Conservation (phyloP, 176 grass and related monocot genomes). For the Oryza glumipatula region DNA sequence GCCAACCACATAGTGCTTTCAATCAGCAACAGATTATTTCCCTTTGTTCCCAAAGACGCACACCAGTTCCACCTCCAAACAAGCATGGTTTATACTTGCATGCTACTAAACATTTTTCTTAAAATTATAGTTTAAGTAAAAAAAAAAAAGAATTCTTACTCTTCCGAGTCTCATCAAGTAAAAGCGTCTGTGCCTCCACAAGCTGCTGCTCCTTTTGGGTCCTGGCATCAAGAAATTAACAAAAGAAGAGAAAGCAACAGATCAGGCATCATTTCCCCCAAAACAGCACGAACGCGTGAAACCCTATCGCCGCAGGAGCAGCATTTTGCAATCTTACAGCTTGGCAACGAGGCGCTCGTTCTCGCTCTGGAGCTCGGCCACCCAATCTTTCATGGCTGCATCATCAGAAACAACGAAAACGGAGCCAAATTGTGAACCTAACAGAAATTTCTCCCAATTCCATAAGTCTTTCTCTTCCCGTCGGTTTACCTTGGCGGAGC, state of each 20-base stretch:
- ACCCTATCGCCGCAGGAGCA: background rate
- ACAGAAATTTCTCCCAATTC: background rate
- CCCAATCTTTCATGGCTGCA: constrained; percentile 43
- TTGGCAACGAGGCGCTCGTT: constrained; percentile 45
- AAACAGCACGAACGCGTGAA: background rate
- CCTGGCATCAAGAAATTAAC: constrained; percentile 41
- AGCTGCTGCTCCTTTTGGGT: constrained; percentile 37
- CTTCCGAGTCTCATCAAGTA: constrained; percentile 36
- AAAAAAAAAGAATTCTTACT: constrained; percentile 33
- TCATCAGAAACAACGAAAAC: background rate
- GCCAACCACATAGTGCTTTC: background rate
- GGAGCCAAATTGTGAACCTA: background rate
- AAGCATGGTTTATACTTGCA: background rate
- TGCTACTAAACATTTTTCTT: background rate
- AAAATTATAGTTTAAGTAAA: background rate
- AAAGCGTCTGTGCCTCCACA: constrained; percentile 30
- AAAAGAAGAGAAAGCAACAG: background rate
- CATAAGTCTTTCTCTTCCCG: background rate
- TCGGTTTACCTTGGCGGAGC: constrained; percentile 47
- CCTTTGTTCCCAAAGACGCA: background rate
- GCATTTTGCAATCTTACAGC: constrained; percentile 49
- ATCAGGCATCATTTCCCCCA: background rate
- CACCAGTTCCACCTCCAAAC: background rate
- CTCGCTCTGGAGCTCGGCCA: constrained; percentile 42
- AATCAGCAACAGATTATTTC: background rate